Conservation (phyloP, 306 rosid genomes). For the Casuarina equisetifolia region DNA sequence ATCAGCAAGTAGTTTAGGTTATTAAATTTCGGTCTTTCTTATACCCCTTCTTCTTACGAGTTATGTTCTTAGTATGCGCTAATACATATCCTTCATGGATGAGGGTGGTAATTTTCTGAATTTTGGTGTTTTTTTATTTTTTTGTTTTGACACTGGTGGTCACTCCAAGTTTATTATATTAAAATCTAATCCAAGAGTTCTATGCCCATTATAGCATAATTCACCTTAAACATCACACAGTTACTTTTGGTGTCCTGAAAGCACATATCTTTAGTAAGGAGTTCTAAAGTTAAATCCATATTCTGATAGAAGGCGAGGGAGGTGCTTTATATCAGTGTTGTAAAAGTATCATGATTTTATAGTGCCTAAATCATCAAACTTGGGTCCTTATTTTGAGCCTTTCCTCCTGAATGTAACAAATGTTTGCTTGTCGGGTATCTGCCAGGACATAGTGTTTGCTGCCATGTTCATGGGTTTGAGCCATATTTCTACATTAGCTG, state of each 20-base stretch:
- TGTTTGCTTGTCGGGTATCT: slow-evolving; percentile 25
- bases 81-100: neutral
- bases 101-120: neutral
- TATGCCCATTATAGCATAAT: neutral
- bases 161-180: neutral
- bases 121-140: neutral
- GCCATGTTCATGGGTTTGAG: slow-evolving; percentile 93
- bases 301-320: neutral
- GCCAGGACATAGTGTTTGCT: slow-evolving; percentile 89
- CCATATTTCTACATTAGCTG: slow-evolving; percentile 89
- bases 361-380: neutral
- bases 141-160: neutral
- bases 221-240: neutral
- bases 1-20: neutral
- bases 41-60: too few species aligned
- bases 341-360: neutral
- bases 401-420: slow-evolving; percentile 11
- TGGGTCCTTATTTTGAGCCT: slow-evolving; percentile 15
- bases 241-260: neutral
- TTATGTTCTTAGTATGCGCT: neutral
- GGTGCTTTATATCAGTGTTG: neutral
- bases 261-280: too few species aligned
- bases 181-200: neutral
- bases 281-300: neutral
- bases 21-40: neutral